phyloP scores from a whole-genome alignment of 208 protist genomes.

The Acanthamoeba polyphaga region DNA sequence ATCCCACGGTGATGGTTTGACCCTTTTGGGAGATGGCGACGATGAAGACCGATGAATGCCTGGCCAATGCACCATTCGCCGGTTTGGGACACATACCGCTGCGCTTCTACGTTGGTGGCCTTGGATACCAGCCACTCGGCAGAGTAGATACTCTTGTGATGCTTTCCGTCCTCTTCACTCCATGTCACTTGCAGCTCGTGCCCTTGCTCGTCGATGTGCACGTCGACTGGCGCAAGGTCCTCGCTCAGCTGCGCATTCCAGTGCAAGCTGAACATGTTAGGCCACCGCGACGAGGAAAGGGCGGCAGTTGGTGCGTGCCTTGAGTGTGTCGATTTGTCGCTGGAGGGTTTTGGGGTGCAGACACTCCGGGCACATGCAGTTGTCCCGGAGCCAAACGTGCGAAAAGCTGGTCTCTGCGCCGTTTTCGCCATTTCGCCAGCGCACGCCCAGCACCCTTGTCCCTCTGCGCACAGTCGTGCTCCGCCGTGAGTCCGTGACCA shows the following conservation, averaged over 20 bases:
- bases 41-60: not conserved
- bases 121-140: not conserved
- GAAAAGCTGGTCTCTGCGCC: not conserved
- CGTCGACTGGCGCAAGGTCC: not conserved
- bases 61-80: too few relatives aligned
- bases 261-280: not conserved
- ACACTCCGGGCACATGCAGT: slow-evolving; percentile 59
- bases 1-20: slow-evolving; percentile 27
- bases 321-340: slow-evolving; percentile 59
- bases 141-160: not conserved
- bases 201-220: not conserved
- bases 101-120: not conserved
- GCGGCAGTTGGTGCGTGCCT: not conserved
- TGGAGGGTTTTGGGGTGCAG: slow-evolving; percentile 70
- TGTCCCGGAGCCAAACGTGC: slow-evolving; percentile 64
- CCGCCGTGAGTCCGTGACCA: too few relatives aligned
- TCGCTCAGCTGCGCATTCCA: not conserved
- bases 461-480: not conserved
- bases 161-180: not conserved
- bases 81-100: not conserved
- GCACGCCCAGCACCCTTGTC: not conserved
- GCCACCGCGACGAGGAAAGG: not conserved
- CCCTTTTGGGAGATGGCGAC: not conserved
- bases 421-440: not conserved
- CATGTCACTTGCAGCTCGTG: not conserved